Base-by-base conservation (phyloP, 2,329 filamentous ascomycete species). In the Apiospora rasikravindrae region DNA sequence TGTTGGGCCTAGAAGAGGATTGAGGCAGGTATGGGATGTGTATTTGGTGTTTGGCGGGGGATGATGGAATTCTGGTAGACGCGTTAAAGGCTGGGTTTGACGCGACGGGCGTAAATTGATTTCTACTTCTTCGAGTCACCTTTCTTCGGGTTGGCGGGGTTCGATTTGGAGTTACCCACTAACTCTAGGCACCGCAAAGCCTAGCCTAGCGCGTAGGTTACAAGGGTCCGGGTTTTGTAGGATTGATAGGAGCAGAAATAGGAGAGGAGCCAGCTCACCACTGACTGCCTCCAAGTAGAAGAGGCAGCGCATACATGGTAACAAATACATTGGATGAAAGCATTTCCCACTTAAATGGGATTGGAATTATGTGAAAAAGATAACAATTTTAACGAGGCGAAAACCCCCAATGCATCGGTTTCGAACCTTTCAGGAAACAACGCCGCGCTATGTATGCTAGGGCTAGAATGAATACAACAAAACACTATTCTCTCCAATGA, bases 21-120 rank as follows among this genome's bases (percentile, higher is more conserved):
- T 19, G 26, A 33, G 7, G 51, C 26, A 33, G 53, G 4, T 61
- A 22, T 37, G 53, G 33, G 19, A 13, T n/a, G 57, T 14, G 33
- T 40, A n/a, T 33, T 37, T 37, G 29, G 53, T 64, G 33, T 40
- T 64, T 64, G 57, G 57, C 33, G 57, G 57, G 26, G 57, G 29
- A 22, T 61, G 53, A 61, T 37, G 53, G 24, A 37, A 37, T 61
- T 61, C 53, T 61, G 26, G 33, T 22, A n/a, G 57, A 64, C 57
- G 57, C 57, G 57, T 64, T n/a, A 64, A 64, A 40, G 57, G 33
- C 57, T 64, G n/a, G 19, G 22, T 64, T 40, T 24, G 57, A 64
- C 57, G 57, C 57, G 57, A 40, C 57, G 57, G 57, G 57, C 57
- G 57, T 64, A 64, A 64, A 64, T 64, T 64, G 57, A 64, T 64